Base-by-base conservation (phyloP, 345 rosid genomes). In the Anastatica hierochuntica region DNA sequence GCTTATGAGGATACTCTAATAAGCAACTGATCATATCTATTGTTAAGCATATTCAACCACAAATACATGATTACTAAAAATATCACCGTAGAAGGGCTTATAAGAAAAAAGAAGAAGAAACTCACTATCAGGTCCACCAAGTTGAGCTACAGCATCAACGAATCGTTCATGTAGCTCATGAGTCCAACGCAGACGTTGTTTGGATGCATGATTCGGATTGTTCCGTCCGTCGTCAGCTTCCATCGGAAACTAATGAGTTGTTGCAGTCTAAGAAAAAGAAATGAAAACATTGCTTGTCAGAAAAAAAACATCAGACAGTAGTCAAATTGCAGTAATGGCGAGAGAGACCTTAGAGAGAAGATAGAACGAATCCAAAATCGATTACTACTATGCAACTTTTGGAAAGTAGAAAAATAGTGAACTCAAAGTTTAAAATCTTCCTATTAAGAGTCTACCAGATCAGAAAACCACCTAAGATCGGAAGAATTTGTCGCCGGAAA, bases 121-220 rank as follows among this genome's bases (percentile, higher is more conserved):
- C 96, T 81, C 70, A 92, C 96, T 72, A 72, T 92, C 98, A 48
- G 96, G 96, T 63, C 98, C 98, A 43, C 98, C 98, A 60, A 92
- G 96, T 74, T 92, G 98, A 41, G 96, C 88, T 10, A 92, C 98
- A n/a, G 96, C 90, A 78, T 88, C 94, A 52, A 92, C 98, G 71
- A 92, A 92, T 54, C 96, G 98, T 33, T 92, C 98, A 54, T 92
- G 98, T 56, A 92, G 98, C 52, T 92, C 98, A 63, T 92, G 80
- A 13, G 98, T 92, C 98, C 98, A 92, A 39, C 95, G 96, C 71
- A 92, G 50, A 31, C 96, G 77, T 69, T 88, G 98, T 79, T 92
- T 92, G 14, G 98, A 92, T 33, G 98, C 87, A 66, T 82, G 96
- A 77, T 70, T 84, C 38, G 86, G 62, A 68, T 77, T 76, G 78